Percentiles rank a stretch among this genome's conserved stretches.
These are phyloP conservation scores for Aspergillus ostianus DNA, from an alignment of 495 filamentous ascomycete species.

Conservation along the genomic window DNA sequence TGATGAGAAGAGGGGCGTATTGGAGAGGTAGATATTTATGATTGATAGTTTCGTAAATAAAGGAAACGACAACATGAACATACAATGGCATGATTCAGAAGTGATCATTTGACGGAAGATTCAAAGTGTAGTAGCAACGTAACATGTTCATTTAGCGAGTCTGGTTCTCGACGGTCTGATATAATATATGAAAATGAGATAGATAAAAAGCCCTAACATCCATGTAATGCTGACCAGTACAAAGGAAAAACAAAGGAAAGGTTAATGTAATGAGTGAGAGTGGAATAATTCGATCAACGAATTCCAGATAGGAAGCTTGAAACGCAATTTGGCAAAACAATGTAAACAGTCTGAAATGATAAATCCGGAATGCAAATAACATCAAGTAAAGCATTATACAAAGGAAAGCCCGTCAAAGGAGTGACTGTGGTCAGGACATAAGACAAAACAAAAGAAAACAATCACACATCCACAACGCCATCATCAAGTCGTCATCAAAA, in stretches of 20 bases:
- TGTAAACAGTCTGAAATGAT: neutral
- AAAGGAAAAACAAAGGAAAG: neutral
- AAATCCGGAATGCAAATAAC: neutral
- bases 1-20: too few relatives aligned
- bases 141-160: neutral
- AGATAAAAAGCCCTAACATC: neutral
- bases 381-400: neutral
- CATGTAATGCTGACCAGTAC: neutral
- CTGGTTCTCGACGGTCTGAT: neutral
- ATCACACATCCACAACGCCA: conserved; percentile 1
- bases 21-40: too few relatives aligned
- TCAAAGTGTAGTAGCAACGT: too few relatives aligned
- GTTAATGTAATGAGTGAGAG: neutral
- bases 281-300: neutral
- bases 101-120: too few relatives aligned
- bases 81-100: neutral
- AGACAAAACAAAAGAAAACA: neutral
- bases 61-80: neutral
- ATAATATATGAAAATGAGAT: neutral
- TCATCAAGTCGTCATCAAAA: conserved; percentile 1
- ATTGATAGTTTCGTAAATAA: neutral
- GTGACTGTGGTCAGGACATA: neutral
- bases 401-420: neutral
- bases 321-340: neutral
- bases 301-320: neutral